Percentiles rank a stretch among this genome's conserved stretches.
Evolutionary conservation across 768 basidiomycete genomes (phyloP).

Genomic region (Mycena epipterygia): DNA sequence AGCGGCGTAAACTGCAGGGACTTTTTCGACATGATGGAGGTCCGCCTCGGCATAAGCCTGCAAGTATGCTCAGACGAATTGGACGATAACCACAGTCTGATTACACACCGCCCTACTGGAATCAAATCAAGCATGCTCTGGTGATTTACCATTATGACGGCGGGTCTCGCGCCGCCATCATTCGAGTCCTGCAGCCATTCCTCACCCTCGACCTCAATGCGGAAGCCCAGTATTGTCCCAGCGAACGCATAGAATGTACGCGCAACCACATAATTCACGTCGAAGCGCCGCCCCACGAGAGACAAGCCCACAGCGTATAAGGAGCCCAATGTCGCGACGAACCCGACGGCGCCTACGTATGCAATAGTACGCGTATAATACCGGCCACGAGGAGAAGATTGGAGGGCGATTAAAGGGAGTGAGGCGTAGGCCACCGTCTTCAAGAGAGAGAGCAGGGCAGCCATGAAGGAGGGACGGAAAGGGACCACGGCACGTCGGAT

Average conservation of each 20-base stretch:
- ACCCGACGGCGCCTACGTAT: conserved; percentile 79
- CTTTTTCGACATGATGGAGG: conserved; percentile 94
- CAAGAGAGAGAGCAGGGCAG: conserved; percentile 69
- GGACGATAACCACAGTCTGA: conserved; percentile 10
- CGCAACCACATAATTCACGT: conserved; percentile 88
- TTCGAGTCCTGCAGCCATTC: conserved; percentile 76
- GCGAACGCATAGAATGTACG: conserved; percentile 83
- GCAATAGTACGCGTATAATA: conserved; percentile 82
- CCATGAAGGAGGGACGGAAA: conserved; percentile 62
- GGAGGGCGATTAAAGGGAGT: conserved; percentile 76
- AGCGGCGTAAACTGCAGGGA: conserved; percentile 89
- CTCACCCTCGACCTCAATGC: conserved; percentile 86
- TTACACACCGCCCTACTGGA: conserved; percentile 79
- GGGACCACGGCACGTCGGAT: not conserved
- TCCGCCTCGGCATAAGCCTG: conserved; percentile 85
- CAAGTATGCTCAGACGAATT: conserved; percentile 14
- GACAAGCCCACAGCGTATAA: conserved; percentile 76
- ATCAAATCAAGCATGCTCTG: conserved; percentile 95
- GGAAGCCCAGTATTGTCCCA: conserved; percentile 73
- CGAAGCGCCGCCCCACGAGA: conserved; percentile 76
- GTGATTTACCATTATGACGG: conserved; percentile 89
- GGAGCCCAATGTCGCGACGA: conserved; percentile 81
- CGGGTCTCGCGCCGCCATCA: conserved; percentile 56
- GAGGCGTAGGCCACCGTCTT: conserved; percentile 85
- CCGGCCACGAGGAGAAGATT: conserved; percentile 67